phyloP scores from a whole-genome alignment of 2,329 filamentous ascomycete genomes.

The Sporothrix protearum region DNA sequence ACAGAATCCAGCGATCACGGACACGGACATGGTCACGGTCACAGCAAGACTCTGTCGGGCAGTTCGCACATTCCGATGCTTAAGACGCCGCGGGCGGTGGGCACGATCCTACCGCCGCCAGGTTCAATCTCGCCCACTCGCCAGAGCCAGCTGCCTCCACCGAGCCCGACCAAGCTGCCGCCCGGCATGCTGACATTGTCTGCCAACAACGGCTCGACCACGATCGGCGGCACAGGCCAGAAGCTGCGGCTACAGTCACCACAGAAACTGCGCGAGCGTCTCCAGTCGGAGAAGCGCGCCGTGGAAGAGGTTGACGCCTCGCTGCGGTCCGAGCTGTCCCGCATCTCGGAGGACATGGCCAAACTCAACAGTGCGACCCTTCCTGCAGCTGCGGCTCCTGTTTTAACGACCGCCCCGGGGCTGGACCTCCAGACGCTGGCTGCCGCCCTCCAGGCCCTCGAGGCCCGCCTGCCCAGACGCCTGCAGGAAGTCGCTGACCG shows the following conservation, averaged over 20 bases:
- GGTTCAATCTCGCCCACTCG: conserved; percentile 32
- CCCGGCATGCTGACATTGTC: conserved; percentile 31
- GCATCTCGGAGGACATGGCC: conserved; percentile 77
- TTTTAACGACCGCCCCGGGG: not conserved
- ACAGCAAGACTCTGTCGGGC: conserved; percentile 49
- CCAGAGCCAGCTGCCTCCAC: conserved; percentile 29
- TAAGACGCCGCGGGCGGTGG: conserved; percentile 38
- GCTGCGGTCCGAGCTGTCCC: conserved; percentile 70
- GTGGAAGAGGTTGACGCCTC: conserved; percentile 66
- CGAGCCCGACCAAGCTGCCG: conserved; percentile 39
- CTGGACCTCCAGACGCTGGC: conserved; percentile 42
- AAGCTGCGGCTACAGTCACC: conserved; percentile 67
- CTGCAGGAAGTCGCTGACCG: conserved; percentile 58
- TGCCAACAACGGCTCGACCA: not conserved
- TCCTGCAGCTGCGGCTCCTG: not conserved
- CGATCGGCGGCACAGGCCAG: conserved; percentile 34
- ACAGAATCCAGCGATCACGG: conserved; percentile 20
- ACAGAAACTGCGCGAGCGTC: conserved; percentile 76
- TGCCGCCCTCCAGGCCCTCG: conserved; percentile 61
- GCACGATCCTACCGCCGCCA: conserved; percentile 21
- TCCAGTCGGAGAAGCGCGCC: conserved; percentile 75
- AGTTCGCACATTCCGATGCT: conserved; percentile 52
- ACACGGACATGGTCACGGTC: conserved; percentile 29
- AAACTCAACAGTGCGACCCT: conserved; percentile 43
- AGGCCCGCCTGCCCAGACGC: conserved; percentile 60